Conservation (phyloP, 352 stramenopile species). For the Phytophthora gonapodyides region DNA sequence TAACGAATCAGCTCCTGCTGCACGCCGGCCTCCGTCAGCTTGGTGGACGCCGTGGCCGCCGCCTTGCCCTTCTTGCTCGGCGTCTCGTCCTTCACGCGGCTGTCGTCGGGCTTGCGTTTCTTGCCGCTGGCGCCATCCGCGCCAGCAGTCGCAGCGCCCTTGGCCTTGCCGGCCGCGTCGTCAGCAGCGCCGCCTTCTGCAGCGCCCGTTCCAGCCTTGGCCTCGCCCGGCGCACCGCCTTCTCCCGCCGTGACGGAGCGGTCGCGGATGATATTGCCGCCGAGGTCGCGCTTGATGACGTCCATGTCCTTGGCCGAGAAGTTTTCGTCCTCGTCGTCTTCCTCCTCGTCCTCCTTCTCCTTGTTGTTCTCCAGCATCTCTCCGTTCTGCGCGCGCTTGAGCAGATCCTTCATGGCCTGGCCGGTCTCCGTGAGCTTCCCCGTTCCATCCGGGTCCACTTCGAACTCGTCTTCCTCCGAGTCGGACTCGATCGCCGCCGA, state of each 20-base stretch:
- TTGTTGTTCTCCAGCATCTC: slow-evolving; percentile 67
- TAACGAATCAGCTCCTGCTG: slow-evolving; percentile 86
- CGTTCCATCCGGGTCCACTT: slow-evolving; percentile 65
- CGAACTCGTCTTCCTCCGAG: slow-evolving; percentile 80
- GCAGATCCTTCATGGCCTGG: slow-evolving; percentile 84
- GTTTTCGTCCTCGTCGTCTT: slow-evolving; percentile 63
- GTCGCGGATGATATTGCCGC: slow-evolving; percentile 81
- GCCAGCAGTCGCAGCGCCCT: slow-evolving; percentile 17
- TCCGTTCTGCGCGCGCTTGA: slow-evolving; percentile 76
- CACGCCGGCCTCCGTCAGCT: slow-evolving; percentile 80
- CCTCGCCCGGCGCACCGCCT: slow-evolving; percentile 22
- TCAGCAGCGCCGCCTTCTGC: slow-evolving; percentile 28
- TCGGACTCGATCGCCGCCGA: slow-evolving; percentile 66
- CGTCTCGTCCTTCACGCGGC: slow-evolving; percentile 51
- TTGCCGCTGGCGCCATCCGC: slow-evolving; percentile 45
- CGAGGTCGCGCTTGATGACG: slow-evolving; percentile 77
- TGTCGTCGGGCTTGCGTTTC: slow-evolving; percentile 47
- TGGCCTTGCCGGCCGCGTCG: slow-evolving; percentile 30
- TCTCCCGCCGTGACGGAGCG: slow-evolving; percentile 39
- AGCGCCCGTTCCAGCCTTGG: slow-evolving; percentile 31
- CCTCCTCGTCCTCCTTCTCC: slow-evolving; percentile 67
- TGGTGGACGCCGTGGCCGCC: slow-evolving; percentile 47
- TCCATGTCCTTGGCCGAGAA: slow-evolving; percentile 85
- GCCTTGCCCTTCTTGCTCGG: slow-evolving; percentile 49
- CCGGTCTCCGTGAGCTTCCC: slow-evolving; percentile 83